Percentiles rank a stretch among this genome's conserved stretches.
These are phyloP conservation scores for Ophiostoma ips DNA, from an alignment of 2,329 filamentous ascomycete genomes.

Conservation along the genomic window DNA sequence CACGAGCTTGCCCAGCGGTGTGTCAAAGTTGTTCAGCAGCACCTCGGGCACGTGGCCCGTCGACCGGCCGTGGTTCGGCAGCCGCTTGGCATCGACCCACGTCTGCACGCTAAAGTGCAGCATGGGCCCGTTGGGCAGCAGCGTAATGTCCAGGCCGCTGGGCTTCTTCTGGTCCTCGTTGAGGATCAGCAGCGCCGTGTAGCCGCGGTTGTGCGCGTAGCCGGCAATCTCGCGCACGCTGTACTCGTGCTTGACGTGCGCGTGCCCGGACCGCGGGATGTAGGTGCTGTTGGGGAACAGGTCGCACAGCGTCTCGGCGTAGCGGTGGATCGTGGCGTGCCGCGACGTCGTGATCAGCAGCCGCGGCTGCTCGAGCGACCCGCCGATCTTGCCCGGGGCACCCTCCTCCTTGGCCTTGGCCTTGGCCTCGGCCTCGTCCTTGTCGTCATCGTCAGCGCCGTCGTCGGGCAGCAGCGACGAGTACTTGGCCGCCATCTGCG, in stretches of 20 bases:
- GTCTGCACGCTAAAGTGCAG: constrained; percentile 87
- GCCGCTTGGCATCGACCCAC: constrained; percentile 75
- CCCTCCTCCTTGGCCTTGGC: not conserved
- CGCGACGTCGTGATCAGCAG: constrained; percentile 86
- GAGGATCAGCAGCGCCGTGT: constrained; percentile 70
- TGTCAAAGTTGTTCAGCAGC: constrained; percentile 87
- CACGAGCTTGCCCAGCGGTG: constrained; percentile 75
- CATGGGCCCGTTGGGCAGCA: constrained; percentile 73
- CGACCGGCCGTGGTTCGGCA: constrained; percentile 78
- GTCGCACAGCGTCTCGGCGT: constrained; percentile 63
- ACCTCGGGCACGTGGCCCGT: constrained; percentile 86
- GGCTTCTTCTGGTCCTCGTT: constrained; percentile 83
- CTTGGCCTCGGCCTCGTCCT: not conserved
- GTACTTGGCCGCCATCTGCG: constrained; percentile 46
- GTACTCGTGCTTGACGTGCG: constrained; percentile 70
- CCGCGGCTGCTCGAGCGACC: constrained; percentile 23
- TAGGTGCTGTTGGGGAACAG: constrained; percentile 82
- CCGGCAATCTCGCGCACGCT: constrained; percentile 78
- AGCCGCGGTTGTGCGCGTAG: constrained; percentile 70
- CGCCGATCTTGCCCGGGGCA: constrained; percentile 31
- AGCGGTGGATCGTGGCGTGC: constrained; percentile 74
- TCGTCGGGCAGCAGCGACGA: constrained; percentile 41
- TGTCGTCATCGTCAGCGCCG: not conserved
- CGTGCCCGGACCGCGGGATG: constrained; percentile 72
- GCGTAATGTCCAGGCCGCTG: constrained; percentile 67